phyloP scores from a whole-genome alignment of 129 eudicot species.

The Flaveria brownii region DNA sequence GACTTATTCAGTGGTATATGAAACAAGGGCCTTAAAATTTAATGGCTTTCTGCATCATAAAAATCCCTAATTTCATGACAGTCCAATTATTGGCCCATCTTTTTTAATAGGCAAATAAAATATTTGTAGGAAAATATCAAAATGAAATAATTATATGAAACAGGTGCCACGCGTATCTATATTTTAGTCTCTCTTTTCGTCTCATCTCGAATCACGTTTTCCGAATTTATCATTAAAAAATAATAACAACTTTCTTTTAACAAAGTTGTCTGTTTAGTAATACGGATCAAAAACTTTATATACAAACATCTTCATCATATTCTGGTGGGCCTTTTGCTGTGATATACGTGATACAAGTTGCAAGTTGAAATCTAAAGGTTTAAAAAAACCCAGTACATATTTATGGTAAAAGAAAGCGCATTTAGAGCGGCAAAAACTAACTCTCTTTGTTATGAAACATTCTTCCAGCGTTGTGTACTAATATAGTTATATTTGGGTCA shows the following conservation, averaged over 20 bases:
- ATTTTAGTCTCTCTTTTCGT: not conserved
- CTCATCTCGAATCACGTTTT: slow-evolving; percentile 9
- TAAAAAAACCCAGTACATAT: not conserved
- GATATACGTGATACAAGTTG: not conserved
- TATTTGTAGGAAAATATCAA: not conserved
- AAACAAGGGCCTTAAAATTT: too few species aligned
- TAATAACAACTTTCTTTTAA: not conserved
- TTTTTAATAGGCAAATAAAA: not conserved
- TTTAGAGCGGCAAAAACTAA: not conserved
- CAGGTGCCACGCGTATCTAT: slow-evolving; percentile 1
- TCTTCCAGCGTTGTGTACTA: not conserved
- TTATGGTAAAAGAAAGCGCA: not conserved
- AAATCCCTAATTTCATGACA: too few species aligned
- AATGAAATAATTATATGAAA: not conserved
- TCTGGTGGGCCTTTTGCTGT: not conserved
- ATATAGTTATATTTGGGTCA: too few species aligned
- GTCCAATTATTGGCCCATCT: not conserved
- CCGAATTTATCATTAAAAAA: not conserved
- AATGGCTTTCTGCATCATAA: too few species aligned
- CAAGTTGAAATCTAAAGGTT: not conserved
- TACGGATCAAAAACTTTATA: not conserved
- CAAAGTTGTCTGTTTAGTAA: not conserved
- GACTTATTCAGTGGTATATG: too few species aligned
- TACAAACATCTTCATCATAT: not conserved
- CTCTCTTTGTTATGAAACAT: not conserved